phyloP scores from a whole-genome alignment of 768 basidiomycete genomes.

The Psilocybe tampanensis region DNA sequence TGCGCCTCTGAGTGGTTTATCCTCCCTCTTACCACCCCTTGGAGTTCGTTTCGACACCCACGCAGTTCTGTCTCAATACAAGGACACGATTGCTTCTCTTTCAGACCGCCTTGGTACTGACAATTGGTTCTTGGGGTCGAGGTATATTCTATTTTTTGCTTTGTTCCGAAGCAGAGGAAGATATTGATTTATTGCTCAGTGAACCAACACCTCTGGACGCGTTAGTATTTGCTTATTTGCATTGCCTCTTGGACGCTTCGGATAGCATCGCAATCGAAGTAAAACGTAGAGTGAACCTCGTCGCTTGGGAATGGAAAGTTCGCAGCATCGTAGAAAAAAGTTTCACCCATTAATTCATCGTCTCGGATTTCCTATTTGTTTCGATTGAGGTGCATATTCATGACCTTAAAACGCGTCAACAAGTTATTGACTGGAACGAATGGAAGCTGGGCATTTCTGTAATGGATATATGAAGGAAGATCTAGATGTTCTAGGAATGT shows the following conservation, averaged over 20 bases:
- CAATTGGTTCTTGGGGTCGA: conserved; percentile 80
- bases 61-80: conserved; percentile 59
- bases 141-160: conserved; percentile 40
- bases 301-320: conserved; percentile 78
- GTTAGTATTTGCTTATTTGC: conserved; percentile 80
- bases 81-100: conserved; percentile 71
- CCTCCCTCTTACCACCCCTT: conserved; percentile 60
- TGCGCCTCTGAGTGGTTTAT: conserved; percentile 70
- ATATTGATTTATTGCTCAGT: conserved; percentile 35
- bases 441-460: no score
- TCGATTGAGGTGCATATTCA: no score
- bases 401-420: no score
- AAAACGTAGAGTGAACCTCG: conserved; percentile 71
- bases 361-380: no score
- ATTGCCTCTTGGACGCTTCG: conserved; percentile 57
- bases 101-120: conserved; percentile 77
- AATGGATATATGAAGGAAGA: neutral
- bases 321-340: conserved; percentile 56
- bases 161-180: neutral
- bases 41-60: conserved; percentile 57
- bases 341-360: conserved; percentile 37
- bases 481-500: neutral
- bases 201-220: conserved; percentile 82
- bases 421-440: no score
- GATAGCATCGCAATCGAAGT: conserved; percentile 61